Conservation (phyloP, 2,329 filamentous ascomycete species). For the Fusarium ambrosium region DNA sequence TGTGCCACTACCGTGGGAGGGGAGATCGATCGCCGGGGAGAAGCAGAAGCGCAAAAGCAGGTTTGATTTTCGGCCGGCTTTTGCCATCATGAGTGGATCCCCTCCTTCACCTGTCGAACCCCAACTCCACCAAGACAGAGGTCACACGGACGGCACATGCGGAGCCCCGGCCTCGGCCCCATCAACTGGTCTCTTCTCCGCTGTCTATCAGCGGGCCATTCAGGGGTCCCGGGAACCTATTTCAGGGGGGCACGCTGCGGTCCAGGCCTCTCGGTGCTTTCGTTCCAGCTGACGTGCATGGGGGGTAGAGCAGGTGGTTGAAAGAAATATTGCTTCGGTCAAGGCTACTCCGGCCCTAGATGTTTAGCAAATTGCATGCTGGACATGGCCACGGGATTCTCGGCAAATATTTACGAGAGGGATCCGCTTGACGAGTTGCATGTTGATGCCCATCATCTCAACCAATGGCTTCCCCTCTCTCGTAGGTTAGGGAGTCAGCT, state of each 20-base stretch:
- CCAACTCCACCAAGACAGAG: conserved; percentile 44
- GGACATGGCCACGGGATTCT: background rate
- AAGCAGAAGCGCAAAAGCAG: conserved; percentile 22
- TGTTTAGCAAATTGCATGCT: background rate
- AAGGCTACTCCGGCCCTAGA: background rate
- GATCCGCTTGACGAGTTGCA: background rate
- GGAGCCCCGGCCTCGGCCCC: conserved; percentile 43
- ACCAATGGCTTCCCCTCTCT: background rate
- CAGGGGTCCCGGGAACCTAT: conserved; percentile 35
- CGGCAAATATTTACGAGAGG: background rate
- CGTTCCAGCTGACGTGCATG: background rate
- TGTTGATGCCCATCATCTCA: background rate
- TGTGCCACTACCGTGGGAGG: conserved; percentile 19
- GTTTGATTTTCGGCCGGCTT: conserved; percentile 40
- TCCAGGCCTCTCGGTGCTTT: conserved; percentile 7
- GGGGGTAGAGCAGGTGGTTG: background rate
- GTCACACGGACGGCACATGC: conserved; percentile 42
- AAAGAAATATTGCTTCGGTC: background rate
- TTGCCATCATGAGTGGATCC: conserved; percentile 33
- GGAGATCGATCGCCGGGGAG: conserved; percentile 40
- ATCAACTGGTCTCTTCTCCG: conserved; percentile 11
- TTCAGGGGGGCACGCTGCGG: conserved; percentile 27
- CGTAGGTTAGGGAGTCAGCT: background rate
- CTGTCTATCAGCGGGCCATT: conserved; percentile 33
- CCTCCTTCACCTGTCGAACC: conserved; percentile 27